Base-by-base conservation (phyloP, 1,139 yeast species). In the Taphrina confusa region DNA sequence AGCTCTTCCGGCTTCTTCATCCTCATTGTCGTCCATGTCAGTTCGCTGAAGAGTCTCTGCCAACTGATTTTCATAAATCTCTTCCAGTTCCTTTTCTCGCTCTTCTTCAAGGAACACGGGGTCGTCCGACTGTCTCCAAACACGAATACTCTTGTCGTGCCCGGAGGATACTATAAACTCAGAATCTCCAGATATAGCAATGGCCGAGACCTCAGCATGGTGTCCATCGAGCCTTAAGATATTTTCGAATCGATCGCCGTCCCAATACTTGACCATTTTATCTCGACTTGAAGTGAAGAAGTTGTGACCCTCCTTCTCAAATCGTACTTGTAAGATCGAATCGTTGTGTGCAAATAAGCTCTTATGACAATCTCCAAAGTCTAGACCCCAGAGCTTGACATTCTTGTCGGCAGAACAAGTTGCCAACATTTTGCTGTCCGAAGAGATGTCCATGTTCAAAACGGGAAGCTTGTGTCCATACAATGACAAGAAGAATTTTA, bases 381-480 rank as follows among this genome's bases (percentile, higher is more conserved):
- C 98, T 63, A 94, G 76, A 54, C 99, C 99, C 99, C 99, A 92
- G 62, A 92, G 86, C 73, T 94, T 90, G 70, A 92, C 88, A 73
- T 92, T 92, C 73, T 92, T 92, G 74, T 92, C 99, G 0, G 98
- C 98, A 0, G 97, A 89, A 4, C 96, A 87, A 0, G 97, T 88
- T 60, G 91, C 84, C 60, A 92, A 80, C 67, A 92, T 73, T 71
- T 92, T 92, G 40, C 92, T 84, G 71, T 92, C 99, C 66, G 74
- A 78, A 0, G 97, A 87, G 42, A 92, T 90, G 71, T 92, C 98
- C 68, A 94, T 82, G 2, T 95, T 83, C 23, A 72, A 65, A 1
- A 89, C 96, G 0, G 99, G 98, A 64, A 94, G 79, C 71, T 91
- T 94, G 73, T 92, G 99, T 31, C 99, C 99, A 69, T 92, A 92